Conservation (phyloP, 805 yeast genomes). For the Candida berthetii region DNA sequence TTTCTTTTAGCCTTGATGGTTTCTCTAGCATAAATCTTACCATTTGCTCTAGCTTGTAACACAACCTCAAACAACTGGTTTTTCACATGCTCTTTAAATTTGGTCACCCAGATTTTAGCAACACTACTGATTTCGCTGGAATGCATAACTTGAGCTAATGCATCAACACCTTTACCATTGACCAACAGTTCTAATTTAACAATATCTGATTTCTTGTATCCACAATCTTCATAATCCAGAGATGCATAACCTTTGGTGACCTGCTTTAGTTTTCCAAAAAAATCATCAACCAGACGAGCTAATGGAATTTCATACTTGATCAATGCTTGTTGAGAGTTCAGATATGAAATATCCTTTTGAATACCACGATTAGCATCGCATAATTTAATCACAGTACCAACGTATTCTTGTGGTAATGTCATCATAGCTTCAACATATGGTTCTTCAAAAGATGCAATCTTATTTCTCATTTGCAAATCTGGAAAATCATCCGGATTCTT, state of each 20-base stretch:
- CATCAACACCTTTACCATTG: constrained; percentile 87
- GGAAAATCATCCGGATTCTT: constrained; percentile 96
- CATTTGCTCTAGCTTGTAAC: constrained; percentile 82
- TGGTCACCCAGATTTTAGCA: constrained; percentile 78
- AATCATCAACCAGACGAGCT: constrained; percentile 89
- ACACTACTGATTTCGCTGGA: constrained; percentile 61
- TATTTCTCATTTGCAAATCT: constrained; percentile 34
- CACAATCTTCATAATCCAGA: constrained; percentile 90
- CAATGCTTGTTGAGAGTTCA: constrained; percentile 75
- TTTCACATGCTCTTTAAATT: constrained; percentile 72
- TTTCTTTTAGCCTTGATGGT: constrained; percentile 90
- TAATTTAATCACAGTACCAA: constrained; percentile 80
- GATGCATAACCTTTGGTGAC: constrained; percentile 91
- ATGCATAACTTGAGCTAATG: constrained; percentile 88
- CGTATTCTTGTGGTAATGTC: constrained; percentile 85
- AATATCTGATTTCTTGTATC: constrained; percentile 73
- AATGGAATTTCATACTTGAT: constrained; percentile 79
- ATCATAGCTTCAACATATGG: constrained; percentile 89
- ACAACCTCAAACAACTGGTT: constrained; percentile 89
- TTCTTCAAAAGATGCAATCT: constrained; percentile 57
- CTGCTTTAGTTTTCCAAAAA: constrained; percentile 89
- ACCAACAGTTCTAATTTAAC: constrained; percentile 86
- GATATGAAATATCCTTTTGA: constrained; percentile 72
- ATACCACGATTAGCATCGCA: constrained; percentile 82
- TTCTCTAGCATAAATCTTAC: constrained; percentile 80